Base-by-base conservation (phyloP, 2,329 filamentous ascomycete species). In the Ophiostoma sp. region DNA sequence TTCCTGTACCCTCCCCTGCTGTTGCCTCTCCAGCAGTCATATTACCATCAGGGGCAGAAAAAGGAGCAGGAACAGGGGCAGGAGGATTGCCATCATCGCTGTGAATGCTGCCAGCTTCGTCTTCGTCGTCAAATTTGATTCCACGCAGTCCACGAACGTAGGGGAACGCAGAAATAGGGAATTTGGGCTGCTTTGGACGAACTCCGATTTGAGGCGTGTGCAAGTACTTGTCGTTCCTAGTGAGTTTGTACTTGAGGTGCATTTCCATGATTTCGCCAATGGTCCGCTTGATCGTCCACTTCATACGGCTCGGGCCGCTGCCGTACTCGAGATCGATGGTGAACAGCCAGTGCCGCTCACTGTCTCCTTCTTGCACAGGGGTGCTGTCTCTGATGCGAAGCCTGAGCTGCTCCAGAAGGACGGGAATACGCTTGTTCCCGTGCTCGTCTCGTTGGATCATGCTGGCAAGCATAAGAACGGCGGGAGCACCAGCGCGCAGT, bases 361-460 rank as follows among this genome's bases (percentile, higher is more conserved):
- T 84, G 69, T 84, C 83, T 67, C 84, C 83, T 68, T 85, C 87
- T 60, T 90, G 87, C 70, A 88, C 85, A 11, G 87, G 87, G 11
- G 83, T 81, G 74, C 92, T 96, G 74, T 97, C 92, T 8, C 88
- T 89, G 69, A 99, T 90, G 69, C 85, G 87, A 70, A 99, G 84
- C 77, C 96, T 97, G 69, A 99, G 84, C 79, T 99, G 95, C 77
- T 99, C 95, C 6, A 99, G 84, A 3, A 99, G 85, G 67, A 99
- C 93, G 0, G 95, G 95, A 69, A 99, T 97, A 69, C 93, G 88
- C 79, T 92, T 95, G 78, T 96, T 95, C 65, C 94, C 93, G 74
- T 97, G 92, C 78, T 99, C 95, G 74, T 99, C 95, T 69, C 95
- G 86, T 79, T 98, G 95, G 74, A 98, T 95, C 91, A 98, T 97